Evolutionary conservation across 2,329 filamentous ascomycete genomes (phyloP).

Genomic region (Cordyceps tenuipes): DNA sequence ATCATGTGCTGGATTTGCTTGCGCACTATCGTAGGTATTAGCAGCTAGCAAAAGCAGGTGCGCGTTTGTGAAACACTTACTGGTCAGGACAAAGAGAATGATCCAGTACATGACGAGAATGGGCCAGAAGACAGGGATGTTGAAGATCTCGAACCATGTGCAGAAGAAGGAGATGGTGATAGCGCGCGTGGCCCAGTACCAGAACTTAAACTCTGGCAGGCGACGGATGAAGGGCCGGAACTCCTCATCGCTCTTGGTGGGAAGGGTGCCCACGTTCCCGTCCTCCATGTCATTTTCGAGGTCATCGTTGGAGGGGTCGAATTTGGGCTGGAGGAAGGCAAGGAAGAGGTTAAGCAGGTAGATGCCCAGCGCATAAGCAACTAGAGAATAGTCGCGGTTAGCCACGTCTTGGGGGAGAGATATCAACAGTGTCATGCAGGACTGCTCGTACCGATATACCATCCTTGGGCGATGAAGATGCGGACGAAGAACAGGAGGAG

Average conservation of each 20-base stretch:
- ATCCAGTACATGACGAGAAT: constrained; percentile 98
- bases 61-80: constrained; percentile 46
- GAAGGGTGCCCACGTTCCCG: constrained; percentile 70
- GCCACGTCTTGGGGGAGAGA: neutral
- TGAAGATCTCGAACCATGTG: constrained; percentile 90
- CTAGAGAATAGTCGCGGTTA: constrained; percentile 35
- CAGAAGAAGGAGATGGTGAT: constrained; percentile 75
- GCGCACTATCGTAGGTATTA: constrained; percentile 57
- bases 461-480: constrained; percentile 88
- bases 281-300: constrained; percentile 96
- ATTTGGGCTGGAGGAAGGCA: constrained; percentile 95
- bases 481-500: constrained; percentile 79
- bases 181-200: constrained; percentile 89
- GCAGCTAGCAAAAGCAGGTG: neutral
- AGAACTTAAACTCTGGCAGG: constrained; percentile 99
- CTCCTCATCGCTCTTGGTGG: constrained; percentile 94
- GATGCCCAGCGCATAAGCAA: constrained; percentile 95
- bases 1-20: constrained; percentile 99
- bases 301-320: constrained; percentile 88
- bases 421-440: neutral
- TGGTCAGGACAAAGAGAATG: constrained; percentile 90
- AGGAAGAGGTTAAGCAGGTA: constrained; percentile 99
- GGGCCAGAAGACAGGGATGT: constrained; percentile 98
- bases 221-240: constrained; percentile 95
- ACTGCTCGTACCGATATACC: constrained; percentile 76